Evolutionary conservation across 306 rosid species (phyloP).

Genomic region (Trifolium subterraneum): DNA sequence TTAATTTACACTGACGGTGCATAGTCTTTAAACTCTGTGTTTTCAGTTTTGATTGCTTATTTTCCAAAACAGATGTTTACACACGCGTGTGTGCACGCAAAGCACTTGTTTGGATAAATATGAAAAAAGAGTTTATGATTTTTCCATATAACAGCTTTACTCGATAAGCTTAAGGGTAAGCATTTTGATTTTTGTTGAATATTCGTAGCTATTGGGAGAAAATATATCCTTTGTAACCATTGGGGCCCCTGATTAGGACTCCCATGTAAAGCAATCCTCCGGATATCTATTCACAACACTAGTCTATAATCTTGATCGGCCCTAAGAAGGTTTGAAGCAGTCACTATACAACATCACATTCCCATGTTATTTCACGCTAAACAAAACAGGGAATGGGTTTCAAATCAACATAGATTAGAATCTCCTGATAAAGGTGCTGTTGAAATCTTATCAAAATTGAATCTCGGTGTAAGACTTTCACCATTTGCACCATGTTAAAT

Average conservation of each 20-base stretch:
- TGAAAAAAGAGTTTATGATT: not conserved
- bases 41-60: not conserved
- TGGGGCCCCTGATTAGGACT: not conserved
- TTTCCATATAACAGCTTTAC: not conserved
- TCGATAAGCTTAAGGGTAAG: not conserved
- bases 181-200: not conserved
- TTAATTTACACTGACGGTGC: no score
- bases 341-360: no score
- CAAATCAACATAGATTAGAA: not conserved
- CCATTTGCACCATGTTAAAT: not conserved
- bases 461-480: not conserved
- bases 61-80: not conserved
- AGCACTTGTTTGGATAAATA: not conserved
- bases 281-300: no score
- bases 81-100: not conserved
- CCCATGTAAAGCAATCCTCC: no score
- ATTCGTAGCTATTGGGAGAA: not conserved
- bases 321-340: no score
- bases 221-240: constrained; percentile 7
- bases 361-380: no score
- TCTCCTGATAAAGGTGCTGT: not conserved
- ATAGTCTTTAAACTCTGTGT: no score
- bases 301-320: no score
- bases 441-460: not conserved
- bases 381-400: no score